Evolutionary conservation across 2,329 filamentous ascomycete species (phyloP).

Genomic region (Neophaeococcomyces aloes): DNA sequence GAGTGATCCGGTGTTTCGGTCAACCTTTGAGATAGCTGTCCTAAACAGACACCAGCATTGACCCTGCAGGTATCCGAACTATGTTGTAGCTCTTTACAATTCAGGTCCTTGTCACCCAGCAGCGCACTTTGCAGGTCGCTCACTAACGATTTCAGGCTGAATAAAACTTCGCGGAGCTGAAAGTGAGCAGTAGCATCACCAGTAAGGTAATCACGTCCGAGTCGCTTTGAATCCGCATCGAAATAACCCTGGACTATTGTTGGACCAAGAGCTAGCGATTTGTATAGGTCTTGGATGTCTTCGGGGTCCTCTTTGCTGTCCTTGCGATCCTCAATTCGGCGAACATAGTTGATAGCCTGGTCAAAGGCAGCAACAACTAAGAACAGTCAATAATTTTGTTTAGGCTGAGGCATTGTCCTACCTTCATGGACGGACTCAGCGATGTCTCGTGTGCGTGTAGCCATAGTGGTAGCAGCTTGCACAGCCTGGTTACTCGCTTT

Average conservation of each 20-base stretch:
- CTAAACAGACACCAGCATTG: slow-evolving; percentile 28
- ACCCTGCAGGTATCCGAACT: slow-evolving; percentile 30
- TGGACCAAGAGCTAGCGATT: slow-evolving; percentile 28
- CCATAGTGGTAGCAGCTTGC: background rate
- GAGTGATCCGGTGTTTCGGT: slow-evolving; percentile 9
- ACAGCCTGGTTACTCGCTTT: no score
- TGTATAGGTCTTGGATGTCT: slow-evolving; percentile 24
- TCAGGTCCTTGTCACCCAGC: slow-evolving; percentile 24
- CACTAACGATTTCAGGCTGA: slow-evolving; percentile 29
- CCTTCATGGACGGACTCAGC: slow-evolving; percentile 5
- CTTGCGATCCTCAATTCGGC: slow-evolving; percentile 22
- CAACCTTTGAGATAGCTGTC: slow-evolving; percentile 27
- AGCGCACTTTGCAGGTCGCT: slow-evolving; percentile 26
- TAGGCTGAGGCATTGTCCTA: slow-evolving; percentile 2
- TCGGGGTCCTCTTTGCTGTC: slow-evolving; percentile 14
- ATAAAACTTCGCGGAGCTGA: slow-evolving; percentile 31
- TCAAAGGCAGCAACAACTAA: slow-evolving; percentile 26
- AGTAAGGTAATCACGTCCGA: slow-evolving; percentile 27
- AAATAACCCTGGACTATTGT: slow-evolving; percentile 29
- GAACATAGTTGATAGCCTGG: slow-evolving; percentile 25
- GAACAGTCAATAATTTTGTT: background rate
- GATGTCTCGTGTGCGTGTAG: background rate
- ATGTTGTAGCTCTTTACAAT: slow-evolving; percentile 26
- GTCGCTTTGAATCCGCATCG: slow-evolving; percentile 25
- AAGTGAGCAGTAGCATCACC: slow-evolving; percentile 31